Base-by-base conservation (phyloP, 2,329 filamentous ascomycete species). In the Xylaria arbuscula region DNA sequence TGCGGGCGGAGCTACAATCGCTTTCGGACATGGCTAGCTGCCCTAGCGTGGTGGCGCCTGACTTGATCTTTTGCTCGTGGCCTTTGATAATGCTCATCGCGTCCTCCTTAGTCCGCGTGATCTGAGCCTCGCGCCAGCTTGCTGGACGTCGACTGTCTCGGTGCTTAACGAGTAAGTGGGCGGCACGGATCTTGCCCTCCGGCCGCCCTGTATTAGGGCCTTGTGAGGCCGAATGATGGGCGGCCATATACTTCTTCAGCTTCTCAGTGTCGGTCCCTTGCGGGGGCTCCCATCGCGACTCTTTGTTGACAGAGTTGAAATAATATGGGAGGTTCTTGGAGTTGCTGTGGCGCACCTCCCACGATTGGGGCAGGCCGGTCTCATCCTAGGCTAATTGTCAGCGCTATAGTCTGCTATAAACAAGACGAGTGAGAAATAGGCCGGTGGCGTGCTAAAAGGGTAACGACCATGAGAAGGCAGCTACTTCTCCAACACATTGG, bases 301-400 rank as follows among this genome's bases (percentile, higher is more conserved):
- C 90, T 80, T 94, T 95, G 72, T 93, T 93, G 74, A 83, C 84
- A 54, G 91, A 85, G 83, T 98, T 97, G 91, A 98, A 98, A 86
- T 98, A 99, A 86, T 99, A 99, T 45, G 96, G 96, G 42, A 98
- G 91, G 83, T 97, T 97, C 86, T 98, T 98, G 82, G 93, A 97
- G 85, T 98, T 97, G 81, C 93, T 97, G 84, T 97, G 93, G 80
- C 96, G 93, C 78, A 99, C 93, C 84, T 98, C 96, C 94, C 95
- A 98, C 80, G 90, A 89, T 58, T 89, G 81, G 70, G 94, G 94
- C 72, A 98, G 89, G 80, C 95, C 95, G 74, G 91, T 90, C 65
- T 94, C 92, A 78, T 87, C 83, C 89, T 92, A 68, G 19, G 40
- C 24, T 19, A 32, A 56, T 19, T 62, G 66, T 72, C 34, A 72